These are phyloP conservation scores for Persicaria tinctoria DNA, from an alignment of 148 eudicot genomes.

Conservation along the genomic window DNA sequence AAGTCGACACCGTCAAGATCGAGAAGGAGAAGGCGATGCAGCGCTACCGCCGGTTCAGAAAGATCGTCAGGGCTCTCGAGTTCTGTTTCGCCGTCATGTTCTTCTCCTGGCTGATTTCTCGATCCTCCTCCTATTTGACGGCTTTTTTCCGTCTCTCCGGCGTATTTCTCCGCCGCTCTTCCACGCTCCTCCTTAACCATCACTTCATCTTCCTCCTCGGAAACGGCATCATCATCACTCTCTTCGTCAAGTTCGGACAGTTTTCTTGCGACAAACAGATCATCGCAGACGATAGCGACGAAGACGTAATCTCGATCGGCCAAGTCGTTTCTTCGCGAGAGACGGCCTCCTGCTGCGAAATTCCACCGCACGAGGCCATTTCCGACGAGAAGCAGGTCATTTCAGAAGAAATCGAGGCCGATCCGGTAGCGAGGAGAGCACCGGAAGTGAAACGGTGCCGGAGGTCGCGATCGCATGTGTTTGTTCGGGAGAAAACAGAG, in stretches of 20 bases:
- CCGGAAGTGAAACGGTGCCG: conserved; percentile 25
- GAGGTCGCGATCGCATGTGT: conserved; percentile 39
- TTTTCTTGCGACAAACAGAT: no score
- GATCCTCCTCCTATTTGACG: no score
- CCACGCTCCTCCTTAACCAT: conserved; percentile 25
- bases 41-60: no score
- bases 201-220: conserved; percentile 47
- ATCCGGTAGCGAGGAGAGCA: conserved; percentile 14
- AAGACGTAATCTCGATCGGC: not conserved
- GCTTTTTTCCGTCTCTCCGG: conserved; percentile 16
- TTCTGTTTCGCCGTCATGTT: no score
- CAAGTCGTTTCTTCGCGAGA: conserved; percentile 7
- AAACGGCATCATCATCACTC: no score
- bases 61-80: no score
- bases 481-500: conserved; percentile 20
- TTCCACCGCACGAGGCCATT: not conserved
- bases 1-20: no score
- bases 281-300: conserved; percentile 1
- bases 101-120: no score
- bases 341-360: not conserved
- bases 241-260: no score
- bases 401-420: not conserved
- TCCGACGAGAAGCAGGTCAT: no score
- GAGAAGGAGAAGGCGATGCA: no score
- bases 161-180: conserved; percentile 14